Evolutionary conservation across 2,329 filamentous ascomycete genomes (phyloP).

Genomic region (Paracoccidioides brasiliensis): DNA sequence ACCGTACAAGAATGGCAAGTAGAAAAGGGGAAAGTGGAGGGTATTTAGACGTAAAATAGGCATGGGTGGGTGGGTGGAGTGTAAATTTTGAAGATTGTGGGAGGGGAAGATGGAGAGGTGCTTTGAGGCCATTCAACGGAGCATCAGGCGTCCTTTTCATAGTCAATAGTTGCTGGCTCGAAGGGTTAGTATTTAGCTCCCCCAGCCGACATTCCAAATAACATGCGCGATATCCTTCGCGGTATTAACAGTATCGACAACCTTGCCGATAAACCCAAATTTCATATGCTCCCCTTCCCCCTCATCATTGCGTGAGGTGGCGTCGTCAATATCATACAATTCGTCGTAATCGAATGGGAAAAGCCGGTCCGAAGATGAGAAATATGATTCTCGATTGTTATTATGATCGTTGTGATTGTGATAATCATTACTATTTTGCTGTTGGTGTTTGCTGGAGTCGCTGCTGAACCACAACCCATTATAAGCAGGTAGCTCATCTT

Average conservation of each 20-base stretch:
- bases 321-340: neutral
- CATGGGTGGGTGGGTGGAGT: too few relatives aligned
- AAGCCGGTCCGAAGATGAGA: conserved; percentile 8
- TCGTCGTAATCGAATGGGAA: conserved; percentile 7
- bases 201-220: conserved; percentile 17
- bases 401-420: neutral
- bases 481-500: neutral
- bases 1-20: too few relatives aligned
- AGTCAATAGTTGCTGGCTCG: too few relatives aligned
- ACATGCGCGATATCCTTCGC: conserved; percentile 15
- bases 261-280: conserved; percentile 9
- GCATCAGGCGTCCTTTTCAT: too few relatives aligned
- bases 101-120: too few relatives aligned
- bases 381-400: neutral
- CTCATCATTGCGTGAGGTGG: neutral
- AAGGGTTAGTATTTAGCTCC: conserved; percentile 3
- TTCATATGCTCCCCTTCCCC: conserved; percentile 1
- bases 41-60: too few relatives aligned
- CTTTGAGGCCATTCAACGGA: too few relatives aligned
- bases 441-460: conserved; percentile 18
- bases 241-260: conserved; percentile 14
- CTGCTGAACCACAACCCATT: neutral
- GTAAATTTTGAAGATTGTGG: too few relatives aligned
- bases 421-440: neutral
- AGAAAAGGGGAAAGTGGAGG: too few relatives aligned